A percentile compares a stretch with the other conserved stretches of the same genome.
phyloP scores from a whole-genome alignment of 495 filamentous ascomycete genomes.

The Friedmanniomyces endolithicus region DNA sequence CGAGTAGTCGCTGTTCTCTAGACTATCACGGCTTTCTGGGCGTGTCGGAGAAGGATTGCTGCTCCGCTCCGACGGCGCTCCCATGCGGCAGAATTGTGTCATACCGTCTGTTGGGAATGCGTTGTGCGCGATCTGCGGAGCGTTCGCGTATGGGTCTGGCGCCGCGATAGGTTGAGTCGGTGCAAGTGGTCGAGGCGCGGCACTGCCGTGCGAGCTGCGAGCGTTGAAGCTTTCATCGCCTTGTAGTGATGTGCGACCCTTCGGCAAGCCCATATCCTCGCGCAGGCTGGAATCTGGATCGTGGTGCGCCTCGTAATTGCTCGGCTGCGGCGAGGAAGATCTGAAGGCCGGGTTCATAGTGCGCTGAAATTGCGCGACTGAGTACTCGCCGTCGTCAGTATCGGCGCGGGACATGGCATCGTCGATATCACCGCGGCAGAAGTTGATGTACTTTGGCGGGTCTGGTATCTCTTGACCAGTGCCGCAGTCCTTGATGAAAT shows the following conservation, averaged over 20 bases:
- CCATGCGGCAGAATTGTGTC: constrained; percentile 94
- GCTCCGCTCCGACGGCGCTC: constrained; percentile 72
- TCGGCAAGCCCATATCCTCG: constrained; percentile 13
- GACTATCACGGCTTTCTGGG: constrained; percentile 73
- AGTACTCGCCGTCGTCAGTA: constrained; percentile 76
- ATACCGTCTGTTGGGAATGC: constrained; percentile 93
- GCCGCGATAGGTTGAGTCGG: constrained; percentile 31
- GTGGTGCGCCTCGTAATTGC: constrained; percentile 78
- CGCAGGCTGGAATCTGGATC: constrained; percentile 51
- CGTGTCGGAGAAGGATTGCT: constrained; percentile 60
- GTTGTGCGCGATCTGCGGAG: constrained; percentile 70
- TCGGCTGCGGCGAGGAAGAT: constrained; percentile 78
- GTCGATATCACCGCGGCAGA: constrained; percentile 77
- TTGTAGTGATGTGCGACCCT: constrained; percentile 10
- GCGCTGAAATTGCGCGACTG: constrained; percentile 87
- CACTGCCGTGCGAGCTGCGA: constrained; percentile 12
- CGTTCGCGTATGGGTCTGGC: constrained; percentile 50
- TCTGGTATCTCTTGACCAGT: constrained; percentile 97
- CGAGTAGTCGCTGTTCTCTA: constrained; percentile 68
- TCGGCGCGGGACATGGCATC: constrained; percentile 63
- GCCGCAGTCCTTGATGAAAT: constrained; percentile 78
- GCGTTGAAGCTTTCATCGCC: constrained; percentile 18
- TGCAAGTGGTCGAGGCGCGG: constrained; percentile 28
- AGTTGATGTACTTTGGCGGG: constrained; percentile 96
- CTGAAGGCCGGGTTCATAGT: constrained; percentile 92